Percentiles rank a stretch among this genome's conserved stretches.
These are phyloP conservation scores for Boletus rubescentipes DNA, from an alignment of 768 basidiomycete genomes.

Conservation along the genomic window DNA sequence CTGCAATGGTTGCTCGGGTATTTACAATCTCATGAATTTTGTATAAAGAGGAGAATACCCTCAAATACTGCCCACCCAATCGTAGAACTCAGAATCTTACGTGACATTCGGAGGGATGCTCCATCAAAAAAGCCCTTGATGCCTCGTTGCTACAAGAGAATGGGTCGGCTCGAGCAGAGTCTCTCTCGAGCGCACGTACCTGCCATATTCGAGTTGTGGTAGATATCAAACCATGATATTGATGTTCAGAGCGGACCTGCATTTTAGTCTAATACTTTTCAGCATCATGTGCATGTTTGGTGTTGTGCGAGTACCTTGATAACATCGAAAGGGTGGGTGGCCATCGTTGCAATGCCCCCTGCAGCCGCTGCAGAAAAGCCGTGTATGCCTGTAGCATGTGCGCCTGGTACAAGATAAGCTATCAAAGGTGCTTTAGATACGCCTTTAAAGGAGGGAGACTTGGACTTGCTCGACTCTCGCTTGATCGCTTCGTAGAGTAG, in stretches of 20 bases:
- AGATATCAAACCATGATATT: constrained; percentile 68
- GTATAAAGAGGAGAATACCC: constrained; percentile 62
- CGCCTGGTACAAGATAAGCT: constrained; percentile 44
- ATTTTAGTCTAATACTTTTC: constrained; percentile 70
- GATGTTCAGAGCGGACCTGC: constrained; percentile 79
- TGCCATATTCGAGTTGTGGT: constrained; percentile 68
- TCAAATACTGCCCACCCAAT: constrained; percentile 95
- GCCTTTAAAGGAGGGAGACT: not conserved
- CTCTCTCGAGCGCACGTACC: constrained; percentile 47
- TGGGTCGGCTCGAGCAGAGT: not conserved
- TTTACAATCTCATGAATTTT: constrained; percentile 22
- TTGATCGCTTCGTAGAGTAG: constrained; percentile 89
- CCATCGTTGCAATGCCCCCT: constrained; percentile 78
- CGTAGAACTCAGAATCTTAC: constrained; percentile 86
- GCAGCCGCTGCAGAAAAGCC: constrained; percentile 73
- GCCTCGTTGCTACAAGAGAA: constrained; percentile 67
- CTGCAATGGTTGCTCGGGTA: constrained; percentile 1
- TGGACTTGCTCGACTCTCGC: constrained; percentile 56
- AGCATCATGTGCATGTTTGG: not conserved
- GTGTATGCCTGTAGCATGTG: constrained; percentile 55
- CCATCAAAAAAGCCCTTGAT: constrained; percentile 83
- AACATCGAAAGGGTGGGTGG: constrained; percentile 92
- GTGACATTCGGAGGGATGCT: constrained; percentile 72
- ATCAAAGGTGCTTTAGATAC: constrained; percentile 8
- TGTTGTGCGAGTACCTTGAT: constrained; percentile 64